Evolutionary conservation across 192 early-diverging fungal species (phyloP), one percentile per base, ranked within the genome.

Genomic region (Allomyces javanicus): DNA sequence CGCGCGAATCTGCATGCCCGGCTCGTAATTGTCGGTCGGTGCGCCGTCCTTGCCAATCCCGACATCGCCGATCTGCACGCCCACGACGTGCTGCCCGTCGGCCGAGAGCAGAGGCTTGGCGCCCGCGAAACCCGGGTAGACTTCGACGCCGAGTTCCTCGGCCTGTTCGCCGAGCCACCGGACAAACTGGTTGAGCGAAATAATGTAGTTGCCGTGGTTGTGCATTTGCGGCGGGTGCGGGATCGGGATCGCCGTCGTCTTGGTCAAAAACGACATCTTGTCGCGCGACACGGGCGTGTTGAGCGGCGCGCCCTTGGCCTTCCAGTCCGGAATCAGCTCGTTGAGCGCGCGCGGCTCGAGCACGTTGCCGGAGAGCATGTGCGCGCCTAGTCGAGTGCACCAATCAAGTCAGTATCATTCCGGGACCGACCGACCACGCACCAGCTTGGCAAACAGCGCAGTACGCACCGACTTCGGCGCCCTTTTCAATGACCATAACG

Each of bases 241-340:
- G 40, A 96, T 65, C 5, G 94, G 94, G 65, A 97, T 80, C 10
- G 90, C 77, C 23, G 78, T 64, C 44, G 80, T 85, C 65, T 79
- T 72, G 4, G 94, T 96, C 68, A 99, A 74, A 33, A 88, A 84
- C 68, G 80, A 78, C 88, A 99, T 92, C 0, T 84, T 75, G 75
- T 99, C 96, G 33, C 85, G 76, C 4, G 80, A 71, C 4, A 86
- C 96, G 6, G 90, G 92, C 66, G 86, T 85, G 74, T 91, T 85
- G 44, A 99, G 76, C 21, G 96, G 96, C 1, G 96, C 94, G 9
- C 89, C 91, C 71, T 83, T 89, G 64, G 93, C 92, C 75, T 91
- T 94, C 94, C 94, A 99, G 70, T 96, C 89, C 25, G 96, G 96
- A 44, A 99, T 92, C 69, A 99, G 76, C 77, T 99, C 96, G 69